These are phyloP conservation scores for Alternaria atra DNA, from an alignment of 2,329 filamentous ascomycete genomes.

Conservation along the genomic window DNA sequence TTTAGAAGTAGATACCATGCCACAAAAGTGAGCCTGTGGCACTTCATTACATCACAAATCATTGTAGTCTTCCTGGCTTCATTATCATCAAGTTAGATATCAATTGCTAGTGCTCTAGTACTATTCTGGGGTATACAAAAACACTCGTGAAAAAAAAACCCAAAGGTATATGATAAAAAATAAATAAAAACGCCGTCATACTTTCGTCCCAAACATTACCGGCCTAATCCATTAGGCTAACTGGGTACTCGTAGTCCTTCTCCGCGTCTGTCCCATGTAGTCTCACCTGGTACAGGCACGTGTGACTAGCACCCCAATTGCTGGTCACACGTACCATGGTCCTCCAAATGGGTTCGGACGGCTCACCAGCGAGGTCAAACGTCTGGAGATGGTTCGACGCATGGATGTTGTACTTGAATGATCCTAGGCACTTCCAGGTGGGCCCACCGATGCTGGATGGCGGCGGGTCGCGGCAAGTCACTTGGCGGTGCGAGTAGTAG, in stretches of 20 bases:
- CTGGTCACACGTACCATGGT: constrained; percentile 52
- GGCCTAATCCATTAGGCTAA: constrained; percentile 29
- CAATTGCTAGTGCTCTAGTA: constrained; percentile 14
- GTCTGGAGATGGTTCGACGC: constrained; percentile 54
- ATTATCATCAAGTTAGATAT: constrained; percentile 8
- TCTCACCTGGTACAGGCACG: constrained; percentile 58
- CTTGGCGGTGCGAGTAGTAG: constrained; percentile 28
- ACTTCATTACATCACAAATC: background rate
- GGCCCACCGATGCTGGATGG: background rate
- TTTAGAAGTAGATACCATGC: background rate
- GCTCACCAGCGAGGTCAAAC: constrained; percentile 47
- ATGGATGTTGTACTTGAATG: constrained; percentile 54
- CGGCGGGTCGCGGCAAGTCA: constrained; percentile 24
- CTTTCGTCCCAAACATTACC: constrained; percentile 6
- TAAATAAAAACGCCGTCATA: constrained; percentile 13
- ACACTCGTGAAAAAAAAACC: constrained; percentile 8
- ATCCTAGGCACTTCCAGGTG: constrained; percentile 53
- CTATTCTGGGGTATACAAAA: constrained; percentile 19
- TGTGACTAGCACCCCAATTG: constrained; percentile 57
- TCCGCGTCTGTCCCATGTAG: constrained; percentile 51
- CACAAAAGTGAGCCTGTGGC: background rate
- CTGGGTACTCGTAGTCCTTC: constrained; percentile 29
- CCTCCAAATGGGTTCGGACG: constrained; percentile 40
- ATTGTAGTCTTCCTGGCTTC: background rate
- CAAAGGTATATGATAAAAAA: constrained; percentile 6